Conservation (phyloP, 805 yeast genomes). For the Candida chilensis region DNA sequence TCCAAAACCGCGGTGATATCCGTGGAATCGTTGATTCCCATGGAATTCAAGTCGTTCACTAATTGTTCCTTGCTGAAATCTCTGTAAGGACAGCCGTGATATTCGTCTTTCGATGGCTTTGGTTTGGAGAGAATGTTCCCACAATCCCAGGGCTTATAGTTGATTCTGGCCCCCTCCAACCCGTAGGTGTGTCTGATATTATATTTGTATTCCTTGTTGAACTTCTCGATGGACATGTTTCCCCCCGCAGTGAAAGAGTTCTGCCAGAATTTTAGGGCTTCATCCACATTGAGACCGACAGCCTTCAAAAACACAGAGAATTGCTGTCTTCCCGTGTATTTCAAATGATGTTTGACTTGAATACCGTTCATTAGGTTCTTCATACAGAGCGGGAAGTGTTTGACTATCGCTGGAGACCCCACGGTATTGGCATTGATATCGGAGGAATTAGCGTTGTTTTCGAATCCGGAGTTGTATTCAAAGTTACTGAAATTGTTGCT, state of each 20-base stretch:
- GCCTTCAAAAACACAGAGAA: slow-evolving; percentile 80
- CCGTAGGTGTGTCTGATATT: slow-evolving; percentile 88
- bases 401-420: slow-evolving; percentile 38
- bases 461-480: slow-evolving; percentile 46
- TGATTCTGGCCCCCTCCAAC: slow-evolving; percentile 79
- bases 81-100: slow-evolving; percentile 91
- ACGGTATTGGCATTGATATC: slow-evolving; percentile 57
- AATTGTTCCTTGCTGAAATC: slow-evolving; percentile 63
- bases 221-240: slow-evolving; percentile 55
- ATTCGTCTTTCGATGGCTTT: slow-evolving; percentile 57
- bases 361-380: slow-evolving; percentile 56
- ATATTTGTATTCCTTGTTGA: slow-evolving; percentile 83
- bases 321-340: slow-evolving; percentile 80
- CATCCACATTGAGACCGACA: slow-evolving; percentile 80
- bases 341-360: slow-evolving; percentile 57
- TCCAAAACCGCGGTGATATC: slow-evolving; percentile 56
- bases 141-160: slow-evolving; percentile 84
- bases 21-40: slow-evolving; percentile 57
- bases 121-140: slow-evolving; percentile 65
- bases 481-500: slow-evolving; percentile 39
- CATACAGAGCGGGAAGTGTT: slow-evolving; percentile 81
- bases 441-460: slow-evolving; percentile 15
- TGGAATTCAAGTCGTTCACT: slow-evolving; percentile 39
- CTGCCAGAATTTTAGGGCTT: slow-evolving; percentile 82
- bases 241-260: slow-evolving; percentile 54